Evolutionary conservation across 306 rosid genomes (phyloP).

Genomic region (Glycine tomentella): DNA sequence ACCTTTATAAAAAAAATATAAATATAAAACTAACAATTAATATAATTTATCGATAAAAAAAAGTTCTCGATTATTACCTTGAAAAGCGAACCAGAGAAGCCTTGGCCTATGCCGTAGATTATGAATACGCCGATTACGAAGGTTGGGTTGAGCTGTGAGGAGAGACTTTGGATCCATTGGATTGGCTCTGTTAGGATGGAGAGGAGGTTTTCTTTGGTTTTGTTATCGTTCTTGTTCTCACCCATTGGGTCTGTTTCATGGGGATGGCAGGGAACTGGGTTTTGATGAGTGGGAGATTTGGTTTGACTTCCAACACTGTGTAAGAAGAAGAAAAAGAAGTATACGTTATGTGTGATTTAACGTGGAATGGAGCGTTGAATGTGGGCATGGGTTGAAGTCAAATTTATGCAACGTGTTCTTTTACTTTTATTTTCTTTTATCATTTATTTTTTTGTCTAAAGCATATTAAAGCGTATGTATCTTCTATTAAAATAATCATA

Average conservation of each 20-base stretch:
- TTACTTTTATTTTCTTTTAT: too few species aligned
- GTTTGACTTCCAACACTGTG: not conserved
- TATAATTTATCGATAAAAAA: too few species aligned
- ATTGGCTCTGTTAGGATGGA: constrained; percentile 49
- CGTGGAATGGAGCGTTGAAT: not conserved
- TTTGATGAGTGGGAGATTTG: not conserved
- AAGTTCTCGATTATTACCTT: constrained; percentile 36
- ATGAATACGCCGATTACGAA: constrained; percentile 61
- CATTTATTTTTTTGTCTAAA: too few species aligned
- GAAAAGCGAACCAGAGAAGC: constrained; percentile 69
- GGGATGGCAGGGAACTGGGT: not conserved
- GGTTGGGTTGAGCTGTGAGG: constrained; percentile 52
- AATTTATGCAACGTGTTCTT: not conserved
- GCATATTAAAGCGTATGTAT: too few species aligned
- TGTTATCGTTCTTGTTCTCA: not conserved
- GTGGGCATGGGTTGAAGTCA: not conserved
- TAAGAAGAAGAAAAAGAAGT: not conserved
- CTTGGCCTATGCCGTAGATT: constrained; percentile 69
- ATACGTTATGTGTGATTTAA: not conserved
- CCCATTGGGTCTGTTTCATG: not conserved
- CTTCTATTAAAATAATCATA: too few species aligned
- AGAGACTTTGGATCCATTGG: constrained; percentile 61
- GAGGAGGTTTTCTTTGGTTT: not conserved
- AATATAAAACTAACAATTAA: too few species aligned
- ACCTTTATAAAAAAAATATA: too few species aligned